Conservation (phyloP, 495 filamentous ascomycete genomes). For the Neurospora hispaniola region DNA sequence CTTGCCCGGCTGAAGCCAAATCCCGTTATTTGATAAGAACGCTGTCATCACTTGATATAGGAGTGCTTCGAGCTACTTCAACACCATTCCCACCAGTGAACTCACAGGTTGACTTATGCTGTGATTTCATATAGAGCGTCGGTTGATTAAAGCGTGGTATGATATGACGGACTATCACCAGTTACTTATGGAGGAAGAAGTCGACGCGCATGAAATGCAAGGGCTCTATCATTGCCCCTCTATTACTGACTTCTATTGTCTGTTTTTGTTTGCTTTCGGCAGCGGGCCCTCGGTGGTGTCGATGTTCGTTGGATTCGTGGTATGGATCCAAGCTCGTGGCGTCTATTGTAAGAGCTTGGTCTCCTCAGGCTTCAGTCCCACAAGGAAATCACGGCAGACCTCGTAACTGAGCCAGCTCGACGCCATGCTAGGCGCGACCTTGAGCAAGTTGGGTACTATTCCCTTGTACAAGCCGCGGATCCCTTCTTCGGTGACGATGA, state of each 20-base stretch:
- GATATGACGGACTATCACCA: not conserved
- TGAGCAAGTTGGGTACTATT: conserved; percentile 85
- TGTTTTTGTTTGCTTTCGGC: not conserved
- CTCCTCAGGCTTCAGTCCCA: conserved; percentile 41
- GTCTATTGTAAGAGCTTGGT: conserved; percentile 18
- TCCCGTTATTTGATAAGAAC: not conserved
- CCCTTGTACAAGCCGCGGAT: conserved; percentile 75
- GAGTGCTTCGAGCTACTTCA: not conserved
- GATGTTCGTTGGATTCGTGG: not conserved
- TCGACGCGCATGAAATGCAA: not conserved
- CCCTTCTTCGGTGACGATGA: conserved; percentile 70
- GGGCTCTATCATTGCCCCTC: not conserved
- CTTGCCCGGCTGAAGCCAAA: not conserved
- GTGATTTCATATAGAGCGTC: not conserved
- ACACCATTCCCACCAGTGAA: not conserved
- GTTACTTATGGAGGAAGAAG: not conserved
- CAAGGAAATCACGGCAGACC: conserved; percentile 75
- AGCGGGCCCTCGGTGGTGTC: not conserved
- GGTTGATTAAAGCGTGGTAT: not conserved
- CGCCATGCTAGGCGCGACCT: conserved; percentile 97
- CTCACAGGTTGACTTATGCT: not conserved
- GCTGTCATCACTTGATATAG: not conserved
- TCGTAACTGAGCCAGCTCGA: conserved; percentile 98
- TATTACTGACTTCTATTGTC: not conserved
- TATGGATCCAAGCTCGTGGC: not conserved